Evolutionary conservation across 108 stramenopile species (phyloP).

Genomic region (Nitzschia inconspicua): DNA sequence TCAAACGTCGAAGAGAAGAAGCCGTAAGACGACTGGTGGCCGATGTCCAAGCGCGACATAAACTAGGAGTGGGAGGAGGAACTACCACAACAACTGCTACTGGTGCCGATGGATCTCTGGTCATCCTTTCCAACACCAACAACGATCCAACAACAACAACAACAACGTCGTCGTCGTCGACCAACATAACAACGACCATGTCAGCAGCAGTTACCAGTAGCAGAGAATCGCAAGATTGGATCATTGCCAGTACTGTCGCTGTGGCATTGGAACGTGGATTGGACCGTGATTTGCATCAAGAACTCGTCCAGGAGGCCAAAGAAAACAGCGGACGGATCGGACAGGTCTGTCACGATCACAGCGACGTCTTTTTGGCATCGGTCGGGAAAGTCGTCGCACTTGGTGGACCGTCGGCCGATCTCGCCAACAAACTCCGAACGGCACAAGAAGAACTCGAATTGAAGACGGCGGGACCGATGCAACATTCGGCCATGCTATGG

Average conservation of each 20-base stretch:
- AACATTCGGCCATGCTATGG: slow-evolving; percentile 45
- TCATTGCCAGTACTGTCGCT: slow-evolving; percentile 77
- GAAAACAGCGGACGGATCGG: slow-evolving; percentile 61
- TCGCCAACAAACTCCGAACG: slow-evolving; percentile 55
- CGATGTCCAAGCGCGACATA: slow-evolving; percentile 68
- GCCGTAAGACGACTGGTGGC: slow-evolving; percentile 78
- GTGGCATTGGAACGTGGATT: slow-evolving; percentile 77
- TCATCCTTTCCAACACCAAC: not conserved
- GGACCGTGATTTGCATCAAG: slow-evolving; percentile 78
- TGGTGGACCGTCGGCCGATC: slow-evolving; percentile 69
- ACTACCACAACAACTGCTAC: slow-evolving; percentile 9
- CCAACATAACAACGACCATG: slow-evolving; percentile 5
- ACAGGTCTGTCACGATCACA: slow-evolving; percentile 87
- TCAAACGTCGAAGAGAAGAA: slow-evolving; percentile 76
- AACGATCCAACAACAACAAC: too few relatives aligned
- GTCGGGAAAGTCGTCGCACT: slow-evolving; percentile 84
- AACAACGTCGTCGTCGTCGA: not conserved
- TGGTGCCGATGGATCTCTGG: not conserved
- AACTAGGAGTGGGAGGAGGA: slow-evolving; percentile 18
- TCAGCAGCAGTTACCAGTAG: too few relatives aligned
- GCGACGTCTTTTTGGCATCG: slow-evolving; percentile 76
- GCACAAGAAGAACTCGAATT: slow-evolving; percentile 67
- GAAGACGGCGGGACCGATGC: slow-evolving; percentile 76
- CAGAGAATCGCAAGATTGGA: slow-evolving; percentile 59
- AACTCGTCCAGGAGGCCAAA: slow-evolving; percentile 72